phyloP scores from a whole-genome alignment of 2,329 filamentous ascomycete genomes.

The Pseudogymnoascus sp. region DNA sequence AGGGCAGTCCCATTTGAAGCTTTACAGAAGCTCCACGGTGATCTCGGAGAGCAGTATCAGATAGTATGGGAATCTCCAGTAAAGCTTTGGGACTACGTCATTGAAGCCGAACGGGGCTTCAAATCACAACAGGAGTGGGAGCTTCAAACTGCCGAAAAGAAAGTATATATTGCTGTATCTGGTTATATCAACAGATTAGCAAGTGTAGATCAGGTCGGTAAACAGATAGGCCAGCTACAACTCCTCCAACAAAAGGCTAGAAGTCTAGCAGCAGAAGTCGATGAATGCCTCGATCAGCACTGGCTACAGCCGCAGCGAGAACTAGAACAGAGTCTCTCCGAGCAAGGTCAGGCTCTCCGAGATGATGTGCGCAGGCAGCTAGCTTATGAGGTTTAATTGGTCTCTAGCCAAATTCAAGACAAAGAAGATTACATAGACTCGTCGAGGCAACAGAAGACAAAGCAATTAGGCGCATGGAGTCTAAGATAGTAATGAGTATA shows the following conservation, averaged over 20 bases:
- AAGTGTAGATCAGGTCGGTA: background rate
- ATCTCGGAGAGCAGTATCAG: background rate
- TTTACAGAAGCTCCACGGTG: background rate
- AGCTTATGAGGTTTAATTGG: background rate
- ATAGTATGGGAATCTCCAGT: background rate
- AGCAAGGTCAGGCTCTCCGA: background rate
- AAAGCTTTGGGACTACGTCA: background rate
- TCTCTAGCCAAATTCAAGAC: background rate
- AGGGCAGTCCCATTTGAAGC: background rate
- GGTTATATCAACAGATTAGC: background rate
- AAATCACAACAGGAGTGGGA: background rate
- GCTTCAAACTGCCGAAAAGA: background rate
- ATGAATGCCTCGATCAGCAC: background rate
- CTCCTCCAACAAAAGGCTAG: background rate
- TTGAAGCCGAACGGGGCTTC: background rate
- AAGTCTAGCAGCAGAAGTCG: background rate
- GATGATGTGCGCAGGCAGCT: background rate
- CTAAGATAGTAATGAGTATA: background rate
- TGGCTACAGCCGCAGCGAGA: background rate
- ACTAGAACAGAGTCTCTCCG: background rate
- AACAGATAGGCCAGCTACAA: background rate
- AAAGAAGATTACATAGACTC: background rate
- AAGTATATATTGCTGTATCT: background rate
- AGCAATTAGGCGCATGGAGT: background rate
- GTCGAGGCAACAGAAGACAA: background rate